Evolutionary conservation across 2,329 filamentous ascomycete genomes (phyloP).

Genomic region (Pyrenophora teres): DNA sequence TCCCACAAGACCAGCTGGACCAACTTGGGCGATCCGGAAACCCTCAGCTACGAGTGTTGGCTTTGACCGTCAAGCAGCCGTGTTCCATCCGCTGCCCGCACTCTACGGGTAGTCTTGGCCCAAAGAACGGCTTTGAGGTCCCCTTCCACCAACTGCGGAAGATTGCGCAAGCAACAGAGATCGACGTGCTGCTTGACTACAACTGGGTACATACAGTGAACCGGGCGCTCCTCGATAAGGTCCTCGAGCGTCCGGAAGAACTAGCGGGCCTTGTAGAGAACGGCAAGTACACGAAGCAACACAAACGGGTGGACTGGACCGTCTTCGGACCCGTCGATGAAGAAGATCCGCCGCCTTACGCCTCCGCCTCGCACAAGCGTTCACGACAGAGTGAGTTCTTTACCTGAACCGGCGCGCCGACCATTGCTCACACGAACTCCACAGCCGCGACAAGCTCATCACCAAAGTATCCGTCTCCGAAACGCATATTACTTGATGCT

Average conservation of each 20-base stretch:
- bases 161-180: slow-evolving; percentile 18
- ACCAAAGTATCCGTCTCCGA: slow-evolving; percentile 11
- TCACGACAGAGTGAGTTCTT: slow-evolving; percentile 15
- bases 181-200: slow-evolving; percentile 21
- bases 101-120: background rate
- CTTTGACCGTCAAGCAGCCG: slow-evolving; percentile 1
- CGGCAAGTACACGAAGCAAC: slow-evolving; percentile 2
- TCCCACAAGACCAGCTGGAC: slow-evolving; percentile 9
- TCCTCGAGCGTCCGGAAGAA: slow-evolving; percentile 13
- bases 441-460: slow-evolving; percentile 8
- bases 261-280: slow-evolving; percentile 15
- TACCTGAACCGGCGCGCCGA: background rate
- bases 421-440: background rate
- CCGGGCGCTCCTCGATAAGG: slow-evolving; percentile 6
- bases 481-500: slow-evolving; percentile 12
- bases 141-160: slow-evolving; percentile 10
- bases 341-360: slow-evolving; percentile 18
- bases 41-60: slow-evolving; percentile 17
- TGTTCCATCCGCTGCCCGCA: slow-evolving; percentile 18
- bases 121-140: slow-evolving; percentile 9
- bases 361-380: slow-evolving; percentile 13
- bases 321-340: slow-evolving; percentile 13
- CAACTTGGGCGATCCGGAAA: slow-evolving; percentile 15
- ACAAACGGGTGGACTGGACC: slow-evolving; percentile 6
- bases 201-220: slow-evolving; percentile 21